Evolutionary conservation across 2,329 filamentous ascomycete species (phyloP).

Genomic region (Rugonectria rugulosa): DNA sequence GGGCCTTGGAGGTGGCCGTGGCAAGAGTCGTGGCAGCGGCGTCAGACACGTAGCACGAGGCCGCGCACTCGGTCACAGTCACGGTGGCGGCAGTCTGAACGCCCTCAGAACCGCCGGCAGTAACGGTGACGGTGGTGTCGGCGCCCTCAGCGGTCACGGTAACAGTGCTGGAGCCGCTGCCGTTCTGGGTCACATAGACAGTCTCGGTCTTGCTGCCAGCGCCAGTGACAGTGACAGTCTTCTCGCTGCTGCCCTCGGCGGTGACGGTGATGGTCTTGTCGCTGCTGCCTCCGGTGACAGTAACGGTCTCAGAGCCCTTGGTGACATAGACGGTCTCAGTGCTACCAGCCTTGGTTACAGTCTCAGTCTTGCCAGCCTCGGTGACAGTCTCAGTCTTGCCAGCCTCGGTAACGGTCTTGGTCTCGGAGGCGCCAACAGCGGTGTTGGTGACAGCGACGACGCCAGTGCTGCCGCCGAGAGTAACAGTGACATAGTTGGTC

Average conservation of each 20-base stretch:
- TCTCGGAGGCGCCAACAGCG: slow-evolving; percentile 5
- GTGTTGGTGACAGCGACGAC: slow-evolving; percentile 30
- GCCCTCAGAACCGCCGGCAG: background rate
- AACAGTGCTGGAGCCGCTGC: slow-evolving; percentile 1
- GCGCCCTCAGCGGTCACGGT: slow-evolving; percentile 20
- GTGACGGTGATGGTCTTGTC: background rate
- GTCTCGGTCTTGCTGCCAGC: background rate
- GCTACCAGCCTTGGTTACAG: too few species aligned
- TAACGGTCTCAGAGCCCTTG: slow-evolving; percentile 6
- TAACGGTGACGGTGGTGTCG: slow-evolving; percentile 11
- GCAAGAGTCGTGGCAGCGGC: slow-evolving; percentile 34
- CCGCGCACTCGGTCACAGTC: background rate
- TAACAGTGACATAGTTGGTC: slow-evolving; percentile 27
- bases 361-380: slow-evolving; percentile 34
- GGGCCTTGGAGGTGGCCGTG: slow-evolving; percentile 25
- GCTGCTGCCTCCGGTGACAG: slow-evolving; percentile 14
- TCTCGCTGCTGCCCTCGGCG: background rate
- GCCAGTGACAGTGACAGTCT: slow-evolving; percentile 5
- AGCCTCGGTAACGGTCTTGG: slow-evolving; percentile 17
- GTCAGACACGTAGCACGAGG: slow-evolving; percentile 23
- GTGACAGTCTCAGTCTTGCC: slow-evolving; percentile 21
- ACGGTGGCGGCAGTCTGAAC: slow-evolving; percentile 5
- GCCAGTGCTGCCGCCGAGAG: slow-evolving; percentile 20
- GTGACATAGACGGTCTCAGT: slow-evolving; percentile 19
- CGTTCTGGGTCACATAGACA: slow-evolving; percentile 26